A percentile compares a stretch with the other conserved stretches of the same genome.
Conservation (phyloP, 768 basidiomycete genomes). For the Phlebiopsis flavidoalba region DNA sequence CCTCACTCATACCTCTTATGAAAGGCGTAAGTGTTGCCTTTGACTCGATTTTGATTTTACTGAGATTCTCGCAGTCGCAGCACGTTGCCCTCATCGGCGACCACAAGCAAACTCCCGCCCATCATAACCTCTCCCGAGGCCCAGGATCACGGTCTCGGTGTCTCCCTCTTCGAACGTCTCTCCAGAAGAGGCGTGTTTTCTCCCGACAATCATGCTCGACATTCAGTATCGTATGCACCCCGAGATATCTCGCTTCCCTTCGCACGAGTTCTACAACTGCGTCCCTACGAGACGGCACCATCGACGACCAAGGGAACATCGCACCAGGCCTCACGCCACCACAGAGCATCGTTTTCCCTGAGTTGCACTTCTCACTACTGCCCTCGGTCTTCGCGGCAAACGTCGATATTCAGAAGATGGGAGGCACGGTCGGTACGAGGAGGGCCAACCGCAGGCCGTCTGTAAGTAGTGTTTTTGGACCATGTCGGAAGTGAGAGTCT, state of each 20-base stretch:
- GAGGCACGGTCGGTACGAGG: background rate
- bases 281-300: conserved; percentile 72
- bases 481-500: conserved; percentile 66
- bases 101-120: conserved; percentile 92
- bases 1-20: conserved; percentile 87
- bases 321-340: conserved; percentile 56
- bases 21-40: conserved; percentile 90
- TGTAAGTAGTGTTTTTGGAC: conserved; percentile 79
- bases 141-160: conserved; percentile 62
- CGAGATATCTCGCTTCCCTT: conserved; percentile 81
- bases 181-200: conserved; percentile 71
- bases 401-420: background rate
- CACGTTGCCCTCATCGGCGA: conserved; percentile 93
- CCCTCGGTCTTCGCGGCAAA: background rate
- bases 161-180: conserved; percentile 85
- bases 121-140: conserved; percentile 79
- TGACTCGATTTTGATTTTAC: conserved; percentile 2
- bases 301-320: conserved; percentile 44
- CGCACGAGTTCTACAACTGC: conserved; percentile 73
- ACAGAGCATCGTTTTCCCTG: conserved; percentile 29
- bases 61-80: conserved; percentile 44
- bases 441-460: conserved; percentile 33
- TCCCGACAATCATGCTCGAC: conserved; percentile 91
- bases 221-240: conserved; percentile 98
- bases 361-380: conserved; percentile 19